Evolutionary conservation across 257 asterid genomes (phyloP).

Genomic region (Echites panduratus): DNA sequence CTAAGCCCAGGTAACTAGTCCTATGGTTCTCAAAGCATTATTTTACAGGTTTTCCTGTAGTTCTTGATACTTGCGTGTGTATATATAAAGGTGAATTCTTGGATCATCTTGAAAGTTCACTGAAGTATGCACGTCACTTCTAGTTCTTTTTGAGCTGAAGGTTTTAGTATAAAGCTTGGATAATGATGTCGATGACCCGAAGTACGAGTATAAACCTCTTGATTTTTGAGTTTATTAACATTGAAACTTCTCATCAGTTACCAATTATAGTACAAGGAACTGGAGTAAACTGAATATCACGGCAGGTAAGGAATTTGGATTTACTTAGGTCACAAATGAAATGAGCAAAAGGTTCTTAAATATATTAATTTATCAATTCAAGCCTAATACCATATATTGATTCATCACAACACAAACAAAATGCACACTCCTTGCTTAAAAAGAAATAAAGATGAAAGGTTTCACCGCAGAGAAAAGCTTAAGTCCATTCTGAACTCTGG

Average conservation of each 20-base stretch:
- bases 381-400: neutral
- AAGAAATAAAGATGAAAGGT: neutral
- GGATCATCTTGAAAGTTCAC: neutral
- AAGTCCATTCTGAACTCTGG: neutral
- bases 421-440: neutral
- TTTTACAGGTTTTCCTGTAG: conserved; percentile 8
- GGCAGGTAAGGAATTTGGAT: neutral
- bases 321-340: neutral
- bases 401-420: neutral
- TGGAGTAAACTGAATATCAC: neutral
- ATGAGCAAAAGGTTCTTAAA: neutral
- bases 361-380: neutral
- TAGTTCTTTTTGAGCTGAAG: neutral
- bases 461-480: neutral
- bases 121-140: neutral
- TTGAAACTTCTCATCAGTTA: neutral
- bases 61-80: neutral
- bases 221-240: neutral
- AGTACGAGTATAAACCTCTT: neutral
- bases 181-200: neutral
- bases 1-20: conserved; percentile 64
- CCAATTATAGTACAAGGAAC: neutral
- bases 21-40: neutral
- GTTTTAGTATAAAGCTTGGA: neutral
- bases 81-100: neutral